Base-by-base conservation (phyloP, 352 stramenopile genomes). In the Phytophthora ohioensis region DNA sequence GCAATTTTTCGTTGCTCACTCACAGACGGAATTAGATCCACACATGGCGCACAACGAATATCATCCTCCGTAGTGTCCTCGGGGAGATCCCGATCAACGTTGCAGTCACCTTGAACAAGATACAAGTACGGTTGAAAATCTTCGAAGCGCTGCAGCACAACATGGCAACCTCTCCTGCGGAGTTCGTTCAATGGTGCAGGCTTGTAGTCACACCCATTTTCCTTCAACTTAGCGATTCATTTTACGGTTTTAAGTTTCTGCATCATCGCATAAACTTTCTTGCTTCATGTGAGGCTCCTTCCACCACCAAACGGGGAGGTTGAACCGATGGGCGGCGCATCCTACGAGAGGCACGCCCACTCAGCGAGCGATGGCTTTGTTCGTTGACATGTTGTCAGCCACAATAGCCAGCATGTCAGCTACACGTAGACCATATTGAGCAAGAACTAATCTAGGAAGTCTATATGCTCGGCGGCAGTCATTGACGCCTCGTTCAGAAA, bases 401-500 rank as follows among this genome's bases (percentile, higher is more conserved):
- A 69, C 30, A 27, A 69, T 64, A 34, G 62, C 62, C 2, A 69
- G 13, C 45, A 69, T 46, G 31, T 59, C 21, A 5, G 13, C 9
- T 17, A 69, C 2, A n/a, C 48, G 9, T 3, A 69, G 32, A 7
- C 36, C 62, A 17, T 69, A 69, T 4, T 64, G 45, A 48, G 13
- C 11, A 8, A 67, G 41, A 0, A 55, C 43, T 17, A 11, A 11
- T 55, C 56, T n/a, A 66, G 34, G 35, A 57, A 58, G 15, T 57
- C 47, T n/a, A 66, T 58, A n/a, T 54, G 35, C 35, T 66, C 58
- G 3, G 47, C 47, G 5, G 58, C 58, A 21, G 58, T 66, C 48
- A 52, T 48, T 6, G 46, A 58, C 2, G 5, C 6, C 17, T 56
- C 46, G 46, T 51, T 8, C 17, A 43, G 35, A 34, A 65, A 65